Evolutionary conservation across 106 monocot species (phyloP), one percentile per base, ranked within the genome.

Genomic region (Apostasia shenzhenica): DNA sequence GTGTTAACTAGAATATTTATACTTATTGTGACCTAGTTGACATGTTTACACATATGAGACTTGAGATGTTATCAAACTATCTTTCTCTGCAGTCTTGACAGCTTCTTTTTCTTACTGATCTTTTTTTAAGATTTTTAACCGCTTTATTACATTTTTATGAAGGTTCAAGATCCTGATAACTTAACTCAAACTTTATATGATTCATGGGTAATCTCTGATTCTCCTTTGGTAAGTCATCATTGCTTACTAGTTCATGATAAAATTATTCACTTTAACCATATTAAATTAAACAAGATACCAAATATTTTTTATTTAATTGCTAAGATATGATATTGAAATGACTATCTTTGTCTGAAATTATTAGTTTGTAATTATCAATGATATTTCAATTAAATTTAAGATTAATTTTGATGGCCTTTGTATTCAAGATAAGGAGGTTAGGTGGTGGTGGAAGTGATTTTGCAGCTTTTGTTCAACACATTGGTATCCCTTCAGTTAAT

Each of bases 131-230:
- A 5, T 40, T 58, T 39, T 6, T 58, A 39, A 58, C 58, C 0
- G 4, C 6, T 6, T 37, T 6, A 54, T 56, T 40, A 26, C 6
- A 54, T 41, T 55, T 8, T 67, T 79, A 41, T 82, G 74, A 70
- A 90, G 90, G 87, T 94, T 75, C 68, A 69, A 81, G 83, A 89
- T 70, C 94, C 94, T 47, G 87, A 94, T 51, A 90, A 94, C 58
- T 82, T 80, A 13, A 82, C 86, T 50, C 79, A 71, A 72, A 81
- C 80, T 39, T 9, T 94, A 45, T 87, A 87, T 70, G 76, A 90
- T 14, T 84, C 90, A 52, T 94, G 94, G 94, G 61, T 77, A 1
- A 55, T 56, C 42, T 78, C 82, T 66, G 44, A 10, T 67, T 82
- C 84, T 47, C 69, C 87, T 3, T 45, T 43, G 45, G 94, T 90